phyloP scores from a whole-genome alignment of 2,329 filamentous ascomycete genomes.

The Corynespora cassiicola region DNA sequence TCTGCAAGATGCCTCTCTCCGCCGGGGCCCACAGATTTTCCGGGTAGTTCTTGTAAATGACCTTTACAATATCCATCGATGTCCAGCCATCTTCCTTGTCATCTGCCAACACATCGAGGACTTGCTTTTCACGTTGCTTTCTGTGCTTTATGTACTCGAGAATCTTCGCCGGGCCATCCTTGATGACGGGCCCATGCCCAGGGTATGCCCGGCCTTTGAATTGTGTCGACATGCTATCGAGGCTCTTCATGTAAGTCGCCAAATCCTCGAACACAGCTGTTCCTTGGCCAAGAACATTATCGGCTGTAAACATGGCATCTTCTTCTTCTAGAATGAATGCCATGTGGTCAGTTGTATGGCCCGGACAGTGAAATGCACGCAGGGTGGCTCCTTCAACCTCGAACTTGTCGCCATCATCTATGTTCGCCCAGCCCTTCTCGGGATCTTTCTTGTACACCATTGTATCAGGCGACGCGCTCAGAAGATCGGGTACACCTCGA shows the following conservation, averaged over 20 bases:
- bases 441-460: conserved; percentile 73
- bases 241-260: conserved; percentile 68
- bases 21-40: conserved; percentile 78
- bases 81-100: conserved; percentile 61
- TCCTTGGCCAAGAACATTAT: conserved; percentile 87
- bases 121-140: conserved; percentile 70
- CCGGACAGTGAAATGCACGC: conserved; percentile 70
- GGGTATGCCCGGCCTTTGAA: conserved; percentile 80
- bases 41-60: conserved; percentile 83
- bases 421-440: conserved; percentile 55
- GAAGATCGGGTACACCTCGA: conserved; percentile 75
- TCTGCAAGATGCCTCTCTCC: conserved; percentile 75
- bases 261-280: conserved; percentile 87
- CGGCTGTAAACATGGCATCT: conserved; percentile 84
- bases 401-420: conserved; percentile 65
- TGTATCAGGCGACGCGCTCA: conserved; percentile 67
- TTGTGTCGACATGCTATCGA: conserved; percentile 71
- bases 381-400: conserved; percentile 68
- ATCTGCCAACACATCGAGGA: conserved; percentile 43
- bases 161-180: conserved; percentile 74
- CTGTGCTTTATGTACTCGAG: conserved; percentile 84
- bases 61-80: conserved; percentile 82
- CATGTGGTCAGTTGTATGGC: conserved; percentile 86
- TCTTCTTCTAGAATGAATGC: conserved; percentile 78
- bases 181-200: conserved; percentile 82